Evolutionary conservation across 805 yeast genomes (phyloP), one percentile per base, ranked within the genome.

Genomic region (Zygotorulaspora danielsina): DNA sequence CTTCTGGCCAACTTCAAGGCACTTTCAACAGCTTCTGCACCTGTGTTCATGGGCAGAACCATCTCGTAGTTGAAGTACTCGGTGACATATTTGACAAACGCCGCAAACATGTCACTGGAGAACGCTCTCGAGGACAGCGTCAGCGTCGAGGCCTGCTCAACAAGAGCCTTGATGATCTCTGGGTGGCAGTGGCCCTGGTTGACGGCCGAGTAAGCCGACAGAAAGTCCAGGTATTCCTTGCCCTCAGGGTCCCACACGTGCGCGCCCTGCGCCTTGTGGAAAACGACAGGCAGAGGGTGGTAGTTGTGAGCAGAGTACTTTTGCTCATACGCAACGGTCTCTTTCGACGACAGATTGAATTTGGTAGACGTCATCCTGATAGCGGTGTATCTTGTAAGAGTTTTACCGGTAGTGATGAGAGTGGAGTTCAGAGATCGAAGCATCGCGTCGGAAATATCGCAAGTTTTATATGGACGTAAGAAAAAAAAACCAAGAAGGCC

Each of bases 131-230:
- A 87, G 39, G 90, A 83, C 44, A 90, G 69, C 11, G 97, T 90
- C 62, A 90, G 71, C 42, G 71, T 76, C 44, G 78, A 76, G 7
- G 97, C 95, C 69, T 90, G 97, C 24, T 88, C 94, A 31, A 79
- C 70, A 44, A 90, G 73, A 3, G 97, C 97, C 30, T 66, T 71
- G 44, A 90, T 74, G 59, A 90, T 89, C 64, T 84, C 80, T 41
- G 97, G 97, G 63, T 90, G 97, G 63, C 97, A 89, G 64, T 90
- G 97, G 44, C 97, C 97, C 66, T 90, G 97, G 70, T 90, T 90
- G 22, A 90, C 96, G 4, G 97, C 97, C 19, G 96, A 87, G 67
- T 90, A 90, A 9, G 97, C 97, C 12, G 95, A 83, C 45, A 90
- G 69, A 59, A 90, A 90, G 65, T 90, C 97, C 49, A 90, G 70